Conservation (phyloP, 2,329 filamentous ascomycete genomes). For the Aspergillus amoenus region DNA sequence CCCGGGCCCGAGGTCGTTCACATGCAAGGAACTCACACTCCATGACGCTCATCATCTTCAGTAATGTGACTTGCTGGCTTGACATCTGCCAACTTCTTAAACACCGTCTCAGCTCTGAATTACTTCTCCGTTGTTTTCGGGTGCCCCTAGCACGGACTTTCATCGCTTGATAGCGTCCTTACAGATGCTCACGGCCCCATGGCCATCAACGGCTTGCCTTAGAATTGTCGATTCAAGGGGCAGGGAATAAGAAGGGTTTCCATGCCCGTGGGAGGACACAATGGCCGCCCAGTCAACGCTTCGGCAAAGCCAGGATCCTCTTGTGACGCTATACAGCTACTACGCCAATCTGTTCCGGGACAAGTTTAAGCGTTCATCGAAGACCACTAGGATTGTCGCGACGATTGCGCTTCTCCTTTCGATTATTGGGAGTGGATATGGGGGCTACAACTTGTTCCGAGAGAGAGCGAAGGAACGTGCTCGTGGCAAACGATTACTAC, state of each 20-base stretch:
- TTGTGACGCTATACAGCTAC: conserved; percentile 59
- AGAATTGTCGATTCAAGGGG: conserved; percentile 17
- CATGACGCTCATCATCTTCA: conserved; percentile 1
- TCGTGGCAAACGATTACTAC: conserved; percentile 75
- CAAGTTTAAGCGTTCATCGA: conserved; percentile 64
- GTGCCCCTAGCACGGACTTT: neutral
- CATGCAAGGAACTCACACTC: conserved; percentile 17
- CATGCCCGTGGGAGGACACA: neutral
- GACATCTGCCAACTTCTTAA: conserved; percentile 6
- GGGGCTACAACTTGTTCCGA: conserved; percentile 75
- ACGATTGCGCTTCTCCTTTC: conserved; percentile 73
- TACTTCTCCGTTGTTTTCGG: neutral
- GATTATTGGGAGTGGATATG: conserved; percentile 77
- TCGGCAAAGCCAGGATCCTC: conserved; percentile 64
- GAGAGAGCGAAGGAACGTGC: conserved; percentile 73
- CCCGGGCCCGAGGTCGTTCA: conserved; percentile 25
- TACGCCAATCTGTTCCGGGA: conserved; percentile 51
- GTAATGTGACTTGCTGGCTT: conserved; percentile 15
- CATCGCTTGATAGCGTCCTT: conserved; percentile 2
- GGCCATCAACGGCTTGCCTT: conserved; percentile 16
- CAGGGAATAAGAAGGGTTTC: neutral
- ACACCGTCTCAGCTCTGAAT: neutral
- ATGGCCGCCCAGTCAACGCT: conserved; percentile 92
- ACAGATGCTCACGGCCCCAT: conserved; percentile 13
- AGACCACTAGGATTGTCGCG: conserved; percentile 70